Evolutionary conservation across 2,329 filamentous ascomycete species (phyloP).

Genomic region (Fonsecaea erecta): DNA sequence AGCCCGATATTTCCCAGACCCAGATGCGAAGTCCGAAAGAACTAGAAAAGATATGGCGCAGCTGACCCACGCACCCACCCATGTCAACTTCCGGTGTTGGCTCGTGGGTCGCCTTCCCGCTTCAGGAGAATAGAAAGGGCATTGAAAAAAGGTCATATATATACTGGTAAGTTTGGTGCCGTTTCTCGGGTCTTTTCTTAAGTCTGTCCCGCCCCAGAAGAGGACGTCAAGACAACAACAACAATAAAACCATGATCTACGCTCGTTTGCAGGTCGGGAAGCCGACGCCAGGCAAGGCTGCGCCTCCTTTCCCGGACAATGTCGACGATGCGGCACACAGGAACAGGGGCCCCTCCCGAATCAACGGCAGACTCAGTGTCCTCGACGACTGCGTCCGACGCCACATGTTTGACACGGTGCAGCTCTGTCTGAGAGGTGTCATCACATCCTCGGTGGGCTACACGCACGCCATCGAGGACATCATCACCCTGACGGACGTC

Average conservation of each 20-base stretch:
- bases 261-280: slow-evolving; percentile 20
- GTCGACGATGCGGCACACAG: neutral
- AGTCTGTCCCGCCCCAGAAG: neutral
- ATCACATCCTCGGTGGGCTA: slow-evolving; percentile 28
- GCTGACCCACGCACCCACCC: neutral
- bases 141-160: slow-evolving; percentile 14
- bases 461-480: slow-evolving; percentile 25
- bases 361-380: slow-evolving; percentile 29
- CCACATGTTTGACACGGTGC: slow-evolving; percentile 29
- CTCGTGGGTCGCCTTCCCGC: slow-evolving; percentile 1
- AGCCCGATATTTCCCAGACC: neutral
- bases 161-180: neutral
- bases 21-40: neutral
- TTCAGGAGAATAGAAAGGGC: slow-evolving; percentile 3
- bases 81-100: too few relatives aligned
- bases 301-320: slow-evolving; percentile 7
- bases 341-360: slow-evolving; percentile 5
- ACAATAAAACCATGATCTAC: slow-evolving; percentile 24
- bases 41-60: slow-evolving; percentile 6
- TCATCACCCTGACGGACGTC: slow-evolving; percentile 34
- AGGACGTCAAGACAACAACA: neutral
- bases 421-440: slow-evolving; percentile 27
- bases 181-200: neutral
- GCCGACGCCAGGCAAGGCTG: slow-evolving; percentile 19
- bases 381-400: slow-evolving; percentile 22